These are phyloP conservation scores for Scheffersomyces titani DNA, from an alignment of 1,139 yeast genomes.

Conservation along the genomic window DNA sequence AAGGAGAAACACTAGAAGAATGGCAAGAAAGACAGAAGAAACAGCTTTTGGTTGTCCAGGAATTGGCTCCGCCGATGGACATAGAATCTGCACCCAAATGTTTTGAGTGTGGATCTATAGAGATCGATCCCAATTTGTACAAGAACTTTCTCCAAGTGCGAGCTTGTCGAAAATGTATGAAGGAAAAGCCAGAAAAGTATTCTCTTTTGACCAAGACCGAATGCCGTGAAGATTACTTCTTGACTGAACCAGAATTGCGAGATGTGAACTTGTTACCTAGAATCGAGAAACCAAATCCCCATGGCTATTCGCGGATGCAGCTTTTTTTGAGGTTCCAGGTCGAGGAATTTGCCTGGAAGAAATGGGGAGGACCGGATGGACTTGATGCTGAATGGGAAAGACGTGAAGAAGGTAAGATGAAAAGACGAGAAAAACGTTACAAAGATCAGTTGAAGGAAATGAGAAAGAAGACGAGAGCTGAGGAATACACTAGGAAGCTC, in stretches of 20 bases:
- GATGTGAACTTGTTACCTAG: slow-evolving; percentile 71
- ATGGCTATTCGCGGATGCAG: slow-evolving; percentile 93
- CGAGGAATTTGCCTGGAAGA: slow-evolving; percentile 86
- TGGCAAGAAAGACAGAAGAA: slow-evolving; percentile 69
- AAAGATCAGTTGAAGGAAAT: slow-evolving; percentile 75
- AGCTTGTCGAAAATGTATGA: slow-evolving; percentile 80
- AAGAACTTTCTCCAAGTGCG: slow-evolving; percentile 65
- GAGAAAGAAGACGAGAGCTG: slow-evolving; percentile 91
- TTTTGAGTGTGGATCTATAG: slow-evolving; percentile 75
- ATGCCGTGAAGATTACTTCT: slow-evolving; percentile 85
- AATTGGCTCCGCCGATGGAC: slow-evolving; percentile 71
- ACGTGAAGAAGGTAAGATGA: slow-evolving; percentile 70
- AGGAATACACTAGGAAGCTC: slow-evolving; percentile 74
- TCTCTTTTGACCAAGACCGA: slow-evolving; percentile 92
- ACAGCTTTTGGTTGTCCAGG: slow-evolving; percentile 44
- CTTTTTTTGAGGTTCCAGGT: slow-evolving; percentile 85
- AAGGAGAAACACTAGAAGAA: slow-evolving; percentile 61
- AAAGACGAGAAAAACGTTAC: slow-evolving; percentile 77
- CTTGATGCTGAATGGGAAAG: slow-evolving; percentile 91
- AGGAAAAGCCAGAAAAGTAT: slow-evolving; percentile 79
- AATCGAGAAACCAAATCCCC: slow-evolving; percentile 92
- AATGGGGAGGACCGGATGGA: slow-evolving; percentile 92
- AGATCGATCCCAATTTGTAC: slow-evolving; percentile 72
- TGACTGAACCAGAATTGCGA: slow-evolving; percentile 88
- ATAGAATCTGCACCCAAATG: slow-evolving; percentile 75